Evolutionary conservation across 495 filamentous ascomycete genomes (phyloP), one percentile per base, ranked within the genome.

Genomic region (Xylaria intraflava): DNA sequence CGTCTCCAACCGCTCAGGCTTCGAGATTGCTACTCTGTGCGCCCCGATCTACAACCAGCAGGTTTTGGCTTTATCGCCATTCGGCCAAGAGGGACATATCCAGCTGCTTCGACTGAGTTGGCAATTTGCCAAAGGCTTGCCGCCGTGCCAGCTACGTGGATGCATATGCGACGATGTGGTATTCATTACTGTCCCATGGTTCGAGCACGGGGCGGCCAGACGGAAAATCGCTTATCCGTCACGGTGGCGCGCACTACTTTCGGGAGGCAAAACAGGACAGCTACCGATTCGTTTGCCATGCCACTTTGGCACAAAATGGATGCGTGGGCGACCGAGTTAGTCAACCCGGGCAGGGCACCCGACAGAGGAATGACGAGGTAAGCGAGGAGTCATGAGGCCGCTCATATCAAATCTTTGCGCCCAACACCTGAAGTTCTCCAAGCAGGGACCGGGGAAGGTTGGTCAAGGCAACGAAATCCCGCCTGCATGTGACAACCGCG

Each of bases 201-300:
- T 52, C 7, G 17, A 51, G 31, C 38, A 52, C 17, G 49, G 22
- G 38, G 49, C 41, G 23, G 24, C 41, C 50, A 53, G 36, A 31
- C 30, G 20, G 29, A 38, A 9, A 24, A 44, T 53, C 50, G 41
- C 40, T 41, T 46, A n/a, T n/a, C n/a, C 0, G 38, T 10, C 20
- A 23, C 43, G 29, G 43, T 31, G 26, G 14, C 11, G 43, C 24
- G 43, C 23, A 31, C 46, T 26, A 24, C 42, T 39, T 46, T 14
- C 43, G 23, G 42, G 29, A 38, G 31, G 9, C 27, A 31, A 46
- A 22, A 35, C 4, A 30, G 43, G 42, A n/a, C 7, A 10, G 8
- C 41, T 29, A n/a, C 50, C 50, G 50, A 53, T 53, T 53, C 26
- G 50, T 45, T 29, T 31, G 10, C 38, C 4, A 39, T 22, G 27